These are phyloP conservation scores for Leishmania turanica DNA, from an alignment of 208 protist species.

Conservation along the genomic window DNA sequence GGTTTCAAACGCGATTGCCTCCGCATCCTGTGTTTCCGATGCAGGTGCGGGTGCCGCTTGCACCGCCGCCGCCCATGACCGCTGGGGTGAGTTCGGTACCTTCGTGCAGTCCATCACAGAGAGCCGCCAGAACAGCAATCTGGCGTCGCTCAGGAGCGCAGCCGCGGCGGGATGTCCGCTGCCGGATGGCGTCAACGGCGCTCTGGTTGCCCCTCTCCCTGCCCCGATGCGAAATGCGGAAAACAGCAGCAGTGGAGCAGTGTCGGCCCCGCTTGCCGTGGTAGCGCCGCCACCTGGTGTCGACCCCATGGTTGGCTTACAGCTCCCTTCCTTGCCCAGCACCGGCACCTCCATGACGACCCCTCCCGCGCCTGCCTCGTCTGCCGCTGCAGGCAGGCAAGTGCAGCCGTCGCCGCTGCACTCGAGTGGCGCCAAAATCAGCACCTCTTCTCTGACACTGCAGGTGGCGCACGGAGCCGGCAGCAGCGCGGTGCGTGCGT, in stretches of 20 bases:
- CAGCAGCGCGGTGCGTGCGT: conserved; percentile 21
- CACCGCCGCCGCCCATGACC: conserved; percentile 4
- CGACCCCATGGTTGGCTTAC: conserved; percentile 8
- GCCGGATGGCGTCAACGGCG: background rate
- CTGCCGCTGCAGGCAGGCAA: background rate
- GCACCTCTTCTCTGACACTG: background rate
- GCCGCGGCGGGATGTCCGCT: conserved; percentile 6
- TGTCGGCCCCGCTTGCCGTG: background rate
- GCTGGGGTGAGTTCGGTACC: conserved; percentile 25
- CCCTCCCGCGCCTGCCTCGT: conserved; percentile 3
- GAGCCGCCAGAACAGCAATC: conserved; percentile 25
- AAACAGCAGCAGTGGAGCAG: background rate
- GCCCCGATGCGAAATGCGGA: background rate
- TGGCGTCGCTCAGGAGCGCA: conserved; percentile 17
- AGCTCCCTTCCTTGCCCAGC: conserved; percentile 16
- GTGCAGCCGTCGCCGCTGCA: background rate
- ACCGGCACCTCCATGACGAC: conserved; percentile 10
- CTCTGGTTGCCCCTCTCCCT: background rate
- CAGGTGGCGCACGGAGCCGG: conserved; percentile 21
- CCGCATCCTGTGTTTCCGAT: conserved; percentile 1
- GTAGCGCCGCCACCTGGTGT: background rate
- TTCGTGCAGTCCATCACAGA: conserved; percentile 36
- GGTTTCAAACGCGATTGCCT: conserved; percentile 1
- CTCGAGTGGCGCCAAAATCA: background rate
- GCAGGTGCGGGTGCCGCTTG: background rate